Base-by-base conservation (phyloP, 495 filamentous ascomycete species). In the Neurospora sp. region DNA sequence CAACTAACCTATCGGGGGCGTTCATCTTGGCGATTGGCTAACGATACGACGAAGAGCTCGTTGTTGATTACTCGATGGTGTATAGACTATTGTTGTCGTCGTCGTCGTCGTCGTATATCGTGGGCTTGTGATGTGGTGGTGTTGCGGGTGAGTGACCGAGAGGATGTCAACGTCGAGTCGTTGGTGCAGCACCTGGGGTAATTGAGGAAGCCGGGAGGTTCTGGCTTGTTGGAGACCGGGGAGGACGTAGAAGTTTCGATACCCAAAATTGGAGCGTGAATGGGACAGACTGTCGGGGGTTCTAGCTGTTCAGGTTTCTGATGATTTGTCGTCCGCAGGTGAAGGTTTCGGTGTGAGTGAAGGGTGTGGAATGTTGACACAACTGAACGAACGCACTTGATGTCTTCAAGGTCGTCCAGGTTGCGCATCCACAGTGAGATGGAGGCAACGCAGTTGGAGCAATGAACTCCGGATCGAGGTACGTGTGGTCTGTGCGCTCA, bases 1-100 rank as follows among this genome's bases (percentile, higher is more conserved):
- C 17, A 17, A 83, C 86, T 76, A 72, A 88, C 91, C 91, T 85
- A 77, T 93, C 91, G 31, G 91, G 91, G 3, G 91, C 91, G 80
- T 93, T 93, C 90, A 92, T 92, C 28, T 79, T 87, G 80, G 45
- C 24, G 28, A 66, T 19, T 34, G 54, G 31, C 0, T 66, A 34
- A 66, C 5, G 54, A 66, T 66, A 19, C 1, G 28, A 66, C 48
- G 28, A 34, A 66, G 54, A 34, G 13, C 0, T 39, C 38, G 38
- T 11, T 34, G 31, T 7, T 66, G 28, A 3, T 34, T 24, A 13
- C 3, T 66, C 54, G 48, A 28, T 36, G 28, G 54, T 34, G 54
- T 31, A 17, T 66, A 69, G 69, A 70, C 69, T 45, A n/a, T 36
- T 40, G n/a, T 24, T 39, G 36, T 72, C 4, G 59, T 73, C 71